These are phyloP conservation scores for Phalaenopsis aphrodite DNA, from an alignment of 106 monocot genomes.

Conservation along the genomic window DNA sequence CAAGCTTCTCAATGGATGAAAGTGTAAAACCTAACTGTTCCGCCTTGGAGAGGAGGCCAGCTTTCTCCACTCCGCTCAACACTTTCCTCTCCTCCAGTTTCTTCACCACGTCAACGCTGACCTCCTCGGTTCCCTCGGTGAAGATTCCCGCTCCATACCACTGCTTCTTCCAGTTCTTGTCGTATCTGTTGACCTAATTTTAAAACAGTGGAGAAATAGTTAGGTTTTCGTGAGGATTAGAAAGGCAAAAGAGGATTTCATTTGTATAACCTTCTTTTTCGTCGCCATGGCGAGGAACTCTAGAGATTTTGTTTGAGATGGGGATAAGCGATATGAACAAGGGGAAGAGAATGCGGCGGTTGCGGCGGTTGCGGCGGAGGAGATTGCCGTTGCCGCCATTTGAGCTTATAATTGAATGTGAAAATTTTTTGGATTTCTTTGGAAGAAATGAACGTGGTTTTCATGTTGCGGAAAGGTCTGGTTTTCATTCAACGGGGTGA, in stretches of 20 bases:
- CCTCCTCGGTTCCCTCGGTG: constrained; percentile 62
- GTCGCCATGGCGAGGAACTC: constrained; percentile 65
- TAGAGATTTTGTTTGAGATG: constrained; percentile 8
- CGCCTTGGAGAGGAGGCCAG: constrained; percentile 72
- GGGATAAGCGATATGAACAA: constrained; percentile 7
- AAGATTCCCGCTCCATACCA: constrained; percentile 94
- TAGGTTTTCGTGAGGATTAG: not conserved
- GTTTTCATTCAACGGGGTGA: no score
- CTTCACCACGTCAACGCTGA: constrained; percentile 66
- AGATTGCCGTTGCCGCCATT: constrained; percentile 11
- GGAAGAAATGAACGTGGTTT: no score
- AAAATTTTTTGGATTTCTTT: no score
- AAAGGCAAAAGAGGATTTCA: not conserved
- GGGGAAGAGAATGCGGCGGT: constrained; percentile 7
- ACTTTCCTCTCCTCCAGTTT: constrained; percentile 83
- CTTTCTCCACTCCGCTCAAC: constrained; percentile 77
- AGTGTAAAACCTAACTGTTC: constrained; percentile 70
- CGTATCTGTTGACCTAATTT: constrained; percentile 71
- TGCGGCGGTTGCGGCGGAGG: constrained; percentile 14
- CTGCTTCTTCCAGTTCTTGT: constrained; percentile 69
- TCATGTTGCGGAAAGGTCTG: no score
- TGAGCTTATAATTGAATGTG: no score
- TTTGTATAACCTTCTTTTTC: constrained; percentile 51
- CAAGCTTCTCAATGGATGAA: constrained; percentile 69
- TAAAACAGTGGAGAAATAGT: not conserved